These are phyloP conservation scores for Xylaria sp. DNA, from an alignment of 2,329 filamentous ascomycete genomes.

Conservation along the genomic window DNA sequence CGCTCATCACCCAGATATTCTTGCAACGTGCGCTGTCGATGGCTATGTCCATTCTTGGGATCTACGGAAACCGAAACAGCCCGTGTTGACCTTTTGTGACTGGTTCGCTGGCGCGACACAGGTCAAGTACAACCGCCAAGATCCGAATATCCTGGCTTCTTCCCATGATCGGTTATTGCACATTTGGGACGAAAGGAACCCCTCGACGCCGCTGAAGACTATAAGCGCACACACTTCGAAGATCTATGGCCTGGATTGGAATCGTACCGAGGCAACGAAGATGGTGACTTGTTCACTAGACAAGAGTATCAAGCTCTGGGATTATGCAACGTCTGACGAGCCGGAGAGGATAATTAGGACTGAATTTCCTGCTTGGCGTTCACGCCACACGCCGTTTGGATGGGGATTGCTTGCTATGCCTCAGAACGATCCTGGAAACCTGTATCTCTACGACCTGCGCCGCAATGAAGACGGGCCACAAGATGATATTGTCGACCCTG, in stretches of 20 bases:
- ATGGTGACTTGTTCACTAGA: conserved; percentile 91
- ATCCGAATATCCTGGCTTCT: conserved; percentile 87
- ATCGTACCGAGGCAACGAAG: conserved; percentile 75
- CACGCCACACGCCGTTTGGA: conserved; percentile 90
- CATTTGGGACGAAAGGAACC: conserved; percentile 89
- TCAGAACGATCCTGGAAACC: conserved; percentile 83
- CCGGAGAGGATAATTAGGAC: conserved; percentile 83
- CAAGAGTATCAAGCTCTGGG: conserved; percentile 93
- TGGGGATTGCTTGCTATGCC: conserved; percentile 90
- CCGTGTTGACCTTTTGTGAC: conserved; percentile 84
- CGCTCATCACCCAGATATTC: conserved; percentile 86
- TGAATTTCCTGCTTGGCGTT: conserved; percentile 88
- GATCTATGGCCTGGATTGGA: conserved; percentile 97
- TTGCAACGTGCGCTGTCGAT: conserved; percentile 92
- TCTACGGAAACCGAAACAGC: conserved; percentile 76
- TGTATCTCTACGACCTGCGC: conserved; percentile 83
- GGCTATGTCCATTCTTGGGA: conserved; percentile 96
- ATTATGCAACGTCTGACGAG: conserved; percentile 71
- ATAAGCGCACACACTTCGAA: conserved; percentile 91
- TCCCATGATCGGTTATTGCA: conserved; percentile 88
- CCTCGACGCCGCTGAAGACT: conserved; percentile 80
- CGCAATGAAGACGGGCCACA: conserved; percentile 56
- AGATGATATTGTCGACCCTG: conserved; percentile 59
- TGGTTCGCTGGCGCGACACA: conserved; percentile 95
- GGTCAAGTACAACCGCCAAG: conserved; percentile 92